phyloP scores from a whole-genome alignment of 2,329 filamentous ascomycete genomes.

The Botryotinia convoluta region DNA sequence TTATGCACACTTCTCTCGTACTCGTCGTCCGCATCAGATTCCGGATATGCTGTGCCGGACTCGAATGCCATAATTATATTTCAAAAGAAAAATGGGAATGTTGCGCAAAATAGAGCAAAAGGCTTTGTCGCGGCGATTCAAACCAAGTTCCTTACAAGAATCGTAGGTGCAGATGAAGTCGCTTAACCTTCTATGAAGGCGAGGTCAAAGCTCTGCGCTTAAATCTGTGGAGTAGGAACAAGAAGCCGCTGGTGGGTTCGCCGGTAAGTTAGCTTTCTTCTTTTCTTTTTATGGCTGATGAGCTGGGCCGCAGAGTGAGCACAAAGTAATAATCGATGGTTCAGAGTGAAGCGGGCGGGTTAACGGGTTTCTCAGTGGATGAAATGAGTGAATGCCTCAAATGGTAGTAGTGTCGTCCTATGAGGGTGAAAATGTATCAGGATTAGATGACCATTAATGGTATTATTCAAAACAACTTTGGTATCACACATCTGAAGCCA shows the following conservation, averaged over 20 bases:
- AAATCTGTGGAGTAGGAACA: slow-evolving; percentile 4
- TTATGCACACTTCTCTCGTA: slow-evolving; percentile 71
- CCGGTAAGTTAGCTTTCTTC: neutral
- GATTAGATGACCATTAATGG: neutral
- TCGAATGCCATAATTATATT: slow-evolving; percentile 52
- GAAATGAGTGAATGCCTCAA: neutral
- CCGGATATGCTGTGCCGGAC: slow-evolving; percentile 68
- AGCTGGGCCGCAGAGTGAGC: slow-evolving; percentile 1
- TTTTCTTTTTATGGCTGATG: neutral
- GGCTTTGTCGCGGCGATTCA: slow-evolving; percentile 17
- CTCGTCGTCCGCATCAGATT: slow-evolving; percentile 80
- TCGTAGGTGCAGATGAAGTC: slow-evolving; percentile 21
- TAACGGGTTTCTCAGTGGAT: neutral
- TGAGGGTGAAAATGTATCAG: slow-evolving; percentile 17
- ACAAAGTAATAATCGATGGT: neutral
- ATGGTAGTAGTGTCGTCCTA: neutral
- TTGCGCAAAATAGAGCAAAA: slow-evolving; percentile 16
- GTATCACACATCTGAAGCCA: slow-evolving; percentile 7
- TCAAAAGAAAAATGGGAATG: slow-evolving; percentile 2
- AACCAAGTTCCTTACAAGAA: slow-evolving; percentile 21
- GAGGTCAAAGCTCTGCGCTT: slow-evolving; percentile 22
- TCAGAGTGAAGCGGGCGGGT: neutral
- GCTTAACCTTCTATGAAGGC: slow-evolving; percentile 18
- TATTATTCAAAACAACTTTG: slow-evolving; percentile 4
- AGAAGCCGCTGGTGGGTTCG: neutral